These are phyloP conservation scores for Ascochyta pisi DNA, from an alignment of 2,329 filamentous ascomycete species.

Conservation along the genomic window DNA sequence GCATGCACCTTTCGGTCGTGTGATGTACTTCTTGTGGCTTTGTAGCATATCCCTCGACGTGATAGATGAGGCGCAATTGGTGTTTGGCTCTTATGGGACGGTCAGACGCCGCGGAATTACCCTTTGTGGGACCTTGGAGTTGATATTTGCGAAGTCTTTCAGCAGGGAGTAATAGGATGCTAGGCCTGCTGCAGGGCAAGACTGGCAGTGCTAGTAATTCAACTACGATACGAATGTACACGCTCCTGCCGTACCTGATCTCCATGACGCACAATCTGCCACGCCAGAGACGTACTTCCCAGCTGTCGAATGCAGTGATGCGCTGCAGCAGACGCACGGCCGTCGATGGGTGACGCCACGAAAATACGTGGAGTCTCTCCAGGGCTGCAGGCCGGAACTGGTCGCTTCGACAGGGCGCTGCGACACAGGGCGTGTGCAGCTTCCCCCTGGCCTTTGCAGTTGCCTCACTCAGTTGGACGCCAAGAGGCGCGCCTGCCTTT, in stretches of 20 bases:
- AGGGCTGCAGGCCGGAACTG: neutral
- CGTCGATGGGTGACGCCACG: neutral
- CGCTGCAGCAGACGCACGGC: neutral
- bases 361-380: constrained; percentile 3
- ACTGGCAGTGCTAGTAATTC: constrained; percentile 15
- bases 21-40: constrained; percentile 28
- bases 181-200: neutral
- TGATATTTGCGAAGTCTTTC: constrained; percentile 25
- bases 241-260: neutral
- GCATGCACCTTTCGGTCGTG: constrained; percentile 15
- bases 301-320: neutral
- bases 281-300: neutral
- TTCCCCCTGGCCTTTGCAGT: constrained; percentile 11
- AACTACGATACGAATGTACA: constrained; percentile 2
- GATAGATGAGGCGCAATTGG: constrained; percentile 20
- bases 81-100: constrained; percentile 19
- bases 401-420: constrained; percentile 7
- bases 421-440: neutral
- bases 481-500: constrained; percentile 17
- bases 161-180: constrained; percentile 27
- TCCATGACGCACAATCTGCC: neutral
- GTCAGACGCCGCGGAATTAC: constrained; percentile 8
- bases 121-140: constrained; percentile 12
- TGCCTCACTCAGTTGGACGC: constrained; percentile 13
- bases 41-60: constrained; percentile 28